Percentiles rank a stretch among this genome's conserved stretches.
These are phyloP conservation scores for Gnomoniopsis smithogilvyi DNA, from an alignment of 2,329 filamentous ascomycete species.

Conservation along the genomic window DNA sequence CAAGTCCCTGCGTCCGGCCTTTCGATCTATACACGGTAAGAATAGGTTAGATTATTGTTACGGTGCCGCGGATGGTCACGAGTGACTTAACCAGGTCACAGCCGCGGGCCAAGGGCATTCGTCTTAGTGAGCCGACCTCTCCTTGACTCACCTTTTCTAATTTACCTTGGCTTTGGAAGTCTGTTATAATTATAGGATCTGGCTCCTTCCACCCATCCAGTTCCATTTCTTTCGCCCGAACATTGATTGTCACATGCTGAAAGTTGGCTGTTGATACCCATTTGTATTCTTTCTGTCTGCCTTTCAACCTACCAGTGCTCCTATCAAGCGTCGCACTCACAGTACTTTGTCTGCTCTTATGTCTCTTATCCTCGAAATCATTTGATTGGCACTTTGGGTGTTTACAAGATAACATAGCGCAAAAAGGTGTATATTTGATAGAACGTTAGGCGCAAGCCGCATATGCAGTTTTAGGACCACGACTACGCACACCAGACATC, in stretches of 20 bases:
- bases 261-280: constrained; percentile 7
- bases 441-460: not conserved
- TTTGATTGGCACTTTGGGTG: not conserved
- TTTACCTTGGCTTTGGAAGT: not conserved
- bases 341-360: not conserved
- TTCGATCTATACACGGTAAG: not conserved
- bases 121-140: constrained; percentile 6
- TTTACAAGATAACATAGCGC: not conserved
- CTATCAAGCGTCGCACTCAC: not conserved
- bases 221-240: not conserved
- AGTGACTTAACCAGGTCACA: constrained; percentile 2
- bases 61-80: not conserved
- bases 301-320: not conserved
- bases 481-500: constrained; percentile 22
- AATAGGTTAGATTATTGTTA: not conserved
- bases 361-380: not conserved
- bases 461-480: constrained; percentile 18
- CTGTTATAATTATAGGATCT: not conserved
- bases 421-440: too few relatives aligned
- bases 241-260: constrained; percentile 7
- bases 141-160: constrained; percentile 1
- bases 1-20: constrained; percentile 14
- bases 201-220: not conserved
- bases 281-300: not conserved
- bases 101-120: constrained; percentile 17